Base-by-base conservation (phyloP, 2,329 filamentous ascomycete genomes). In the Penicillium sp. region DNA sequence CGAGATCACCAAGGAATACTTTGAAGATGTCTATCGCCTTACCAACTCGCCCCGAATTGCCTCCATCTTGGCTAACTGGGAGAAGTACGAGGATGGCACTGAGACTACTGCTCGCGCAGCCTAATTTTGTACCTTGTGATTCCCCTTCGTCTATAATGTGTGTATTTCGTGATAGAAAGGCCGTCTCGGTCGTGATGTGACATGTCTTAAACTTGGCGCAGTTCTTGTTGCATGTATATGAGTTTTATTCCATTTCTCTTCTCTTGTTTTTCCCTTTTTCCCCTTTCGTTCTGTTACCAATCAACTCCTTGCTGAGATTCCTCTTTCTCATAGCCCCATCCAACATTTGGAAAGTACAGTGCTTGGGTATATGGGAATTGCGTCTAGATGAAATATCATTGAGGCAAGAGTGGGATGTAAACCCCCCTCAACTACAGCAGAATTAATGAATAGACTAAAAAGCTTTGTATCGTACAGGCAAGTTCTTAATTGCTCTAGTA, bases 1-100 rank as follows among this genome's bases (percentile, higher is more conserved):
- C 65, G 88, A 89, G 67, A 76, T 98, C 53, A 94, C 89, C 39
- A 94, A 90, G 78, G 93, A 97, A 74, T 98, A 98, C 74, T 98
- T 98, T 71, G 91, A 98, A 78, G 93, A 97, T 63, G 94, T 98
- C 35, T 97, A 97, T 74, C 81, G 82, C 58, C 72, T 98, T 64
- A 98, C 93, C 39, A 96, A 94, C 72, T 79, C 75, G 14, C 80
- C 80, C 30, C 74, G 70, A 27, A 71, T 75, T 49, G 72, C 70
- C 20, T 64, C 71, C 45, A 69, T 75, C 44, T 67, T 96, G 65
- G 87, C 88, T 53, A 95, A 96, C 74, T 88, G 84, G 84, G 84
- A 87, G 34, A 83, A 81, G 67, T 87, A 85, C 63, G 71, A 75
- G 50, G 68, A 71, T 43, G 64, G 51, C 19, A 57, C 43, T 38